Evolutionary conservation across 1,139 yeast species (phyloP).

Genomic region (Pichia sp.): DNA sequence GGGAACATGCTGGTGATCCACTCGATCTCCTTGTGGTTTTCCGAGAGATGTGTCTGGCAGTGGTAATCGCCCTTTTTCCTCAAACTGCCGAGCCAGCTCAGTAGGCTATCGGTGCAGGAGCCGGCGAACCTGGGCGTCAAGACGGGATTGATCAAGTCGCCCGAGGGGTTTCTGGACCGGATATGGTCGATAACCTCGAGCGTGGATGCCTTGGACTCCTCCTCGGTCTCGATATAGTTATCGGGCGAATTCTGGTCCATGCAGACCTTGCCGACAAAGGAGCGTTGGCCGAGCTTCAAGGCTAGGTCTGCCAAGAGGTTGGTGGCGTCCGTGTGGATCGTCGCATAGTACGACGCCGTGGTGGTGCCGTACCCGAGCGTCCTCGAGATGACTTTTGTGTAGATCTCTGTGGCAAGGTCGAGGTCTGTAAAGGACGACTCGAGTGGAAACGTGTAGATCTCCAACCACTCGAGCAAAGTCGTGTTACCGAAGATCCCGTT

Average conservation of each 20-base stretch:
- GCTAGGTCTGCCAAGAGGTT: slow-evolving; percentile 72
- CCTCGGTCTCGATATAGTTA: slow-evolving; percentile 58
- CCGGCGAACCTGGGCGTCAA: slow-evolving; percentile 96
- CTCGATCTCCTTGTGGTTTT: slow-evolving; percentile 67
- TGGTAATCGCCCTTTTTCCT: slow-evolving; percentile 51
- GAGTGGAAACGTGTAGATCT: slow-evolving; percentile 80
- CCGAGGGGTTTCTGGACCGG: slow-evolving; percentile 45
- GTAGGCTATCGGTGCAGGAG: slow-evolving; percentile 62
- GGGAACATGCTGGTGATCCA: slow-evolving; percentile 79
- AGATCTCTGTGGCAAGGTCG: slow-evolving; percentile 54
- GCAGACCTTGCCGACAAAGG: slow-evolving; percentile 91
- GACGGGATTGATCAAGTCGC: slow-evolving; percentile 56
- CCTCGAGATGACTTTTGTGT: slow-evolving; percentile 57
- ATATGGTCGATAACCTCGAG: slow-evolving; percentile 55
- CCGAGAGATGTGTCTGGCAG: slow-evolving; percentile 87
- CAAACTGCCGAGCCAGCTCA: slow-evolving; percentile 60
- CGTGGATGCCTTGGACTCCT: slow-evolving; percentile 57
- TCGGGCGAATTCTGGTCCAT: slow-evolving; percentile 75
- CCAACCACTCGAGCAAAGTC: slow-evolving; percentile 85
- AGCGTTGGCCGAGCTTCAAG: slow-evolving; percentile 69
- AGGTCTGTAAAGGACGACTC: slow-evolving; percentile 58
- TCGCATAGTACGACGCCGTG: slow-evolving; percentile 86
- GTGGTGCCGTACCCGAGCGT: slow-evolving; percentile 83
- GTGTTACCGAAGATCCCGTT: slow-evolving; percentile 83
- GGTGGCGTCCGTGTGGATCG: slow-evolving; percentile 74